Base-by-base conservation (phyloP, 352 stramenopile genomes). In the Phytophthora megakarya region DNA sequence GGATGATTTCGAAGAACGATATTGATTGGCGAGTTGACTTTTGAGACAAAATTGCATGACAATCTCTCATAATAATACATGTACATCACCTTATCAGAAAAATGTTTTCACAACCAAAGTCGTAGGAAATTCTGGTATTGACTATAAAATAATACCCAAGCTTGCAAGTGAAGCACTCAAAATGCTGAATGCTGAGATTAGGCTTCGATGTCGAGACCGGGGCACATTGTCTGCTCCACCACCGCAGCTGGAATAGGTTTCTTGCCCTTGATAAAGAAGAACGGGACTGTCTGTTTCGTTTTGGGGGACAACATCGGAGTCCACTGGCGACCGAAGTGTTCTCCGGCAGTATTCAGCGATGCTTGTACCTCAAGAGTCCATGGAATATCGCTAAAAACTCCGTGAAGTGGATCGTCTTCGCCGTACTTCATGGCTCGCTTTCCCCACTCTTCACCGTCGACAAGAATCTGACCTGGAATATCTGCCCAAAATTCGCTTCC, bases 401-500 rank as follows among this genome's bases (percentile, higher is more conserved):
- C 81, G 15, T 82, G 55, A 12, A 72, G 19, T 3, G 78, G 78
- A 30, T 88, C 72, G 30, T 86, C 69, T 37, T 90, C 81, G 5
- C 80, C 78, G 43, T 82, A 82, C 25, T 83, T 84, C 61, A 77
- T 55, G 8, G 50, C 30, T 9, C 68, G 32, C 10, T 54, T 58
- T 35, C 70, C 61, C 19, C 72, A 65, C 19, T 71, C 53, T 15
- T 71, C 65, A 3, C 38, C 23, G 18, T 71, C 61, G 1, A 71
- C 42, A 15, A 78, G 25, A 28, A 43, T 59, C 7, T 55, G 67
- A 18, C 76, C 72, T 7, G 60, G 61, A 11, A 88, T 78, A 59
- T 89, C 80, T 3, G 70, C 58, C 80, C 80, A 89, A 23, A 89
- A 64, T 25, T 75, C 56, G 58, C 80, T 89, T 19, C 72, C 60